These are phyloP conservation scores for Sicyos edulis DNA, from an alignment of 306 rosid genomes.

Conservation along the genomic window DNA sequence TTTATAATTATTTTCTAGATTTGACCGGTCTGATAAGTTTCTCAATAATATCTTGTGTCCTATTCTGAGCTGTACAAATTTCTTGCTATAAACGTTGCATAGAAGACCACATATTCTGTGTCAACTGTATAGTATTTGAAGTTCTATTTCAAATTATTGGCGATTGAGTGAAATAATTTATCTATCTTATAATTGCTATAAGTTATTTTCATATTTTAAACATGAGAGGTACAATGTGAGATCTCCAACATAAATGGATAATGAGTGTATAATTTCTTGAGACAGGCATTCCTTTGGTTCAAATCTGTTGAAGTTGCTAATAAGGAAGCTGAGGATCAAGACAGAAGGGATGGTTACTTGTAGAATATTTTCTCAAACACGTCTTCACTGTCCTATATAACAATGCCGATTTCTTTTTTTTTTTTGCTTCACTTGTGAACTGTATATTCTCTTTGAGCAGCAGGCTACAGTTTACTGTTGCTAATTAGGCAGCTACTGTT, in stretches of 20 bases:
- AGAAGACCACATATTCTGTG: not conserved
- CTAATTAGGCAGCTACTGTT: slow-evolving; percentile 1
- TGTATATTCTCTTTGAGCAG: slow-evolving; percentile 8
- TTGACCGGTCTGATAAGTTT: too few relatives aligned
- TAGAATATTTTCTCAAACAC: slow-evolving; percentile 24
- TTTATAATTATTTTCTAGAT: too few relatives aligned
- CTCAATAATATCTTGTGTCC: not conserved
- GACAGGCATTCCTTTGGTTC: slow-evolving; percentile 83
- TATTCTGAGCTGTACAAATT: not conserved
- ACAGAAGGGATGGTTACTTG: slow-evolving; percentile 77
- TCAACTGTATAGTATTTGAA: not conserved
- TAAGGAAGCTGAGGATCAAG: slow-evolving; percentile 96
- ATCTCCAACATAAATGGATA: not conserved
- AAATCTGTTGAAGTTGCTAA: slow-evolving; percentile 85
- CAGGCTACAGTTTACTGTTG: not conserved
- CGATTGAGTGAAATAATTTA: too few relatives aligned
- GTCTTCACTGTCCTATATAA: not conserved
- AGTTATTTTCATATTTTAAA: too few relatives aligned
- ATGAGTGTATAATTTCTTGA: not conserved
- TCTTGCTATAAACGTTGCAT: not conserved
- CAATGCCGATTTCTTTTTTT: not conserved
- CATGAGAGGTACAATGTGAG: too few relatives aligned
- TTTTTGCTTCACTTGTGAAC: not conserved
- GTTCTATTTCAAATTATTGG: too few relatives aligned
- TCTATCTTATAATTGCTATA: too few relatives aligned